These are phyloP conservation scores for Andrographis paniculata DNA, from an alignment of 305 asterid genomes.

Conservation along the genomic window DNA sequence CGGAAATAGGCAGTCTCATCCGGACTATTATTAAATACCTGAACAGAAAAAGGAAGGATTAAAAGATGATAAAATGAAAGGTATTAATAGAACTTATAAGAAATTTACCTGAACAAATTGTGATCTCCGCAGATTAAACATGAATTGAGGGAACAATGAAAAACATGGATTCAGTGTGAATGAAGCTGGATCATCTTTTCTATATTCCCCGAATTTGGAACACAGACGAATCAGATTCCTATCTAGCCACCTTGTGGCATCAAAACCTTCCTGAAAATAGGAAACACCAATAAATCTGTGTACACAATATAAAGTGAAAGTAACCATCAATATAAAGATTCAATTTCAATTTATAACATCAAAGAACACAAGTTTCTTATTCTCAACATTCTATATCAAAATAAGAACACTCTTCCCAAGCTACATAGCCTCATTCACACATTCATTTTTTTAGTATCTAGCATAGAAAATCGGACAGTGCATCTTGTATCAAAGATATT, in stretches of 20 bases:
- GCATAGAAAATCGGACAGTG: too few relatives aligned
- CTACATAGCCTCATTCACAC: too few relatives aligned
- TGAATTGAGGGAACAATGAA: conserved; percentile 90
- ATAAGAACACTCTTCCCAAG: too few relatives aligned
- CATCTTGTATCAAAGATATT: too few relatives aligned
- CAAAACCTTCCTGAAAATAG: conserved; percentile 78
- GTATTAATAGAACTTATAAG: neutral
- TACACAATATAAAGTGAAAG: neutral
- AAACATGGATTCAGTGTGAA: conserved; percentile 73
- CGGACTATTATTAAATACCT: conserved; percentile 98
- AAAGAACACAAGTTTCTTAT: neutral
- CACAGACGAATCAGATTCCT: conserved; percentile 88
- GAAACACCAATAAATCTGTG: conserved; percentile 11
- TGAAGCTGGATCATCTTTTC: conserved; percentile 91
- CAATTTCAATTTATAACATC: neutral
- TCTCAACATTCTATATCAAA: too few relatives aligned
- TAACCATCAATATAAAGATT: neutral
- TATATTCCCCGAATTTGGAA: conserved; percentile 94
- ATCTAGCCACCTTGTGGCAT: conserved; percentile 94
- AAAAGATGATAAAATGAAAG: conserved; percentile 3
- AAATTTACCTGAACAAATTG: conserved; percentile 83
- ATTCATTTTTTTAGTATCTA: too few relatives aligned
- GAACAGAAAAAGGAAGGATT: conserved; percentile 14
- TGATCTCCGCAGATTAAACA: conserved; percentile 94
- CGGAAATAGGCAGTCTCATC: conserved; percentile 99